phyloP scores from a whole-genome alignment of 164 flowering plant species.

The Houttuynia cordata region DNA sequence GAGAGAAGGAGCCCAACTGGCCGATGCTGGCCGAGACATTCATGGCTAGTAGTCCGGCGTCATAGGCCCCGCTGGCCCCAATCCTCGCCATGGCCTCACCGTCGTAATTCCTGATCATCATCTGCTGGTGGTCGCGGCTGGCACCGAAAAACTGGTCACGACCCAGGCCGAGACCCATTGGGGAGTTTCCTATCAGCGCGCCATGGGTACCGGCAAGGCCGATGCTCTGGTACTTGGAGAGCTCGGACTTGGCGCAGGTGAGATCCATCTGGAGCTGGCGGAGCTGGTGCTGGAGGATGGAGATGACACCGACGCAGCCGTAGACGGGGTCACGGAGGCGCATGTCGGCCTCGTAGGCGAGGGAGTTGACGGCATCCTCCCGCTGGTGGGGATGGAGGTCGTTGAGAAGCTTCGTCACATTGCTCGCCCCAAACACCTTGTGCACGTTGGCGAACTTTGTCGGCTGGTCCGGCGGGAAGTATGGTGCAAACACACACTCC shows the following conservation, averaged over 20 bases:
- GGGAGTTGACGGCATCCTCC: conserved; percentile 82
- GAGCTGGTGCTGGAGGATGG: conserved; percentile 74
- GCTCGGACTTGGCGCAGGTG: conserved; percentile 68
- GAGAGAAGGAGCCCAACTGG: conserved; percentile 46
- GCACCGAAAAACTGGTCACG: conserved; percentile 26
- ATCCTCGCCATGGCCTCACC: conserved; percentile 19
- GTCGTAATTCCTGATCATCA: conserved; percentile 21
- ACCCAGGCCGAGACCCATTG: conserved; percentile 33
- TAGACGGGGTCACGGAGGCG: conserved; percentile 86
- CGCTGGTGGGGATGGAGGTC: conserved; percentile 76
- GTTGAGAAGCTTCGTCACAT: conserved; percentile 76
- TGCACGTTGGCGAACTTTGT: conserved; percentile 81
- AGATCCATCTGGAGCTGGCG: conserved; percentile 78
- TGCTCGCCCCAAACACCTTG: conserved; percentile 87
- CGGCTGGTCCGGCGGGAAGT: conserved; percentile 91
- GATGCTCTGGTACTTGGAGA: conserved; percentile 65
- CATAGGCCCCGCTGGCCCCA: conserved; percentile 14
- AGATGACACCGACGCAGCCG: conserved; percentile 87
- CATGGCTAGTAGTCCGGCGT: conserved; percentile 41
- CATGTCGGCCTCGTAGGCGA: conserved; percentile 85
- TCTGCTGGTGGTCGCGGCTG: conserved; percentile 26
- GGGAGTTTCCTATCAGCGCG: conserved; percentile 32
- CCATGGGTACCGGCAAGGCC: conserved; percentile 22
- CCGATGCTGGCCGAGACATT: conserved; percentile 46
- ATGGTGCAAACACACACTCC: conserved; percentile 84